Conservation (phyloP, 352 stramenopile species). For the Plasmopara muralis region DNA sequence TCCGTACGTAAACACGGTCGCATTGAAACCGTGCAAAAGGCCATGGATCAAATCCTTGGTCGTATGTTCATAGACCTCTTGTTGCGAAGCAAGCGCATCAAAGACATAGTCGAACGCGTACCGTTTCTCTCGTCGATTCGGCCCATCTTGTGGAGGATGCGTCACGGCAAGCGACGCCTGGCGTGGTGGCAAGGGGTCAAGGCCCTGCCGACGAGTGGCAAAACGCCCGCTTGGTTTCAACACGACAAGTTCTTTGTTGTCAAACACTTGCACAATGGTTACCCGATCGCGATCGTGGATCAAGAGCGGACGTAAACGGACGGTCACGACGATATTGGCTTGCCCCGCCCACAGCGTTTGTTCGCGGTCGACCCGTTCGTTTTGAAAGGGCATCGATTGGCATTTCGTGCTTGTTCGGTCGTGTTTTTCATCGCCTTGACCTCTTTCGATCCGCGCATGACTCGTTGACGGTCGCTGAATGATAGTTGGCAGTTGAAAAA, state of each 20-base stretch:
- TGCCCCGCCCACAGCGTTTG: slow-evolving; percentile 83
- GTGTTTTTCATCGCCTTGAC: slow-evolving; percentile 19
- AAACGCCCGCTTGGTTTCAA: slow-evolving; percentile 8
- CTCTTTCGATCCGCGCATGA: slow-evolving; percentile 30
- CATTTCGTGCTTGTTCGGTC: not conserved
- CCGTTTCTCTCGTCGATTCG: slow-evolving; percentile 58
- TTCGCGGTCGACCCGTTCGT: slow-evolving; percentile 36
- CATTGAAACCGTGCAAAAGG: slow-evolving; percentile 86
- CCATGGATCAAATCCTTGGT: slow-evolving; percentile 85
- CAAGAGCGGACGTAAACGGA: slow-evolving; percentile 77
- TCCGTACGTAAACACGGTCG: slow-evolving; percentile 89
- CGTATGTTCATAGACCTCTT: slow-evolving; percentile 81
- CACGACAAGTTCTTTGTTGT: slow-evolving; percentile 81
- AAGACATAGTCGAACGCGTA: slow-evolving; percentile 91
- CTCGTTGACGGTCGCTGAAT: slow-evolving; percentile 24
- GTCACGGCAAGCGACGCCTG: slow-evolving; percentile 25
- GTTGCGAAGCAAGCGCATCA: slow-evolving; percentile 52
- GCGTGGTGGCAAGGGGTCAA: slow-evolving; percentile 26
- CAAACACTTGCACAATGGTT: slow-evolving; percentile 81
- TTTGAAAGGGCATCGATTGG: not conserved
- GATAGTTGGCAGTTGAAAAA: slow-evolving; percentile 1
- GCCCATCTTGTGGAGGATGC: slow-evolving; percentile 1
- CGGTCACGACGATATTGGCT: slow-evolving; percentile 84
- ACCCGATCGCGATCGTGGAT: slow-evolving; percentile 62
- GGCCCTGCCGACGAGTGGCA: slow-evolving; percentile 16